Evolutionary conservation across 2,329 filamentous ascomycete genomes (phyloP).

Genomic region (Paraphoma sp.): DNA sequence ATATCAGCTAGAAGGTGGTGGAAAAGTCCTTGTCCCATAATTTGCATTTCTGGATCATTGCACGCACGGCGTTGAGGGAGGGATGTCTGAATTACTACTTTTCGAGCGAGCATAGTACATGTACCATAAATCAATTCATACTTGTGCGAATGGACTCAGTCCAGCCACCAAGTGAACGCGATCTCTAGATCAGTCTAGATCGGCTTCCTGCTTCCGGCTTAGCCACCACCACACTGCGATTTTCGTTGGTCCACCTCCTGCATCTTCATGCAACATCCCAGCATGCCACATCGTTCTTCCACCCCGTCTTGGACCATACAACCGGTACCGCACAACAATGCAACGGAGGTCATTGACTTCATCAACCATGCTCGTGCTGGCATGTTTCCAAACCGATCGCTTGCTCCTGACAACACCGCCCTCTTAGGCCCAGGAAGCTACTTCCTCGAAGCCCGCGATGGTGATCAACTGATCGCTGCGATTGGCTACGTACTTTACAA

Average conservation of each 20-base stretch:
- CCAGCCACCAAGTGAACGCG: too few relatives aligned
- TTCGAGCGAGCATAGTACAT: background rate
- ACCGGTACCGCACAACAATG: background rate
- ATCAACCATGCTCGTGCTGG: constrained; percentile 10
- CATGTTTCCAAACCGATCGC: constrained; percentile 8
- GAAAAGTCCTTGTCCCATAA: background rate
- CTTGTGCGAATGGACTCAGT: background rate
- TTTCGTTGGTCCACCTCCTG: background rate
- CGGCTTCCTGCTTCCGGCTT: background rate
- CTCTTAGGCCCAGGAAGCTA: constrained; percentile 1
- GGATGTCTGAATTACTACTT: background rate
- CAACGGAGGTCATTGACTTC: constrained; percentile 4
- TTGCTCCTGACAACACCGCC: constrained; percentile 1
- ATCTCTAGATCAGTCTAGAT: background rate
- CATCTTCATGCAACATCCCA: background rate
- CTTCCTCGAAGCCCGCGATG: constrained; percentile 6
- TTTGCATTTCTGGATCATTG: background rate
- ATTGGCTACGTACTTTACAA: constrained; percentile 12
- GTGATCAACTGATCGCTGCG: constrained; percentile 1
- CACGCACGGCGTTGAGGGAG: constrained; percentile 2
- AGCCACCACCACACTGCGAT: background rate
- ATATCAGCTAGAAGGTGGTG: background rate
- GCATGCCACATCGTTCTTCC: constrained; percentile 2
- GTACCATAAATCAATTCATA: background rate
- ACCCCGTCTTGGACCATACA: constrained; percentile 8